Conservation (phyloP, 2,329 filamentous ascomycete genomes). For the Aquanectria penicillioides region DNA sequence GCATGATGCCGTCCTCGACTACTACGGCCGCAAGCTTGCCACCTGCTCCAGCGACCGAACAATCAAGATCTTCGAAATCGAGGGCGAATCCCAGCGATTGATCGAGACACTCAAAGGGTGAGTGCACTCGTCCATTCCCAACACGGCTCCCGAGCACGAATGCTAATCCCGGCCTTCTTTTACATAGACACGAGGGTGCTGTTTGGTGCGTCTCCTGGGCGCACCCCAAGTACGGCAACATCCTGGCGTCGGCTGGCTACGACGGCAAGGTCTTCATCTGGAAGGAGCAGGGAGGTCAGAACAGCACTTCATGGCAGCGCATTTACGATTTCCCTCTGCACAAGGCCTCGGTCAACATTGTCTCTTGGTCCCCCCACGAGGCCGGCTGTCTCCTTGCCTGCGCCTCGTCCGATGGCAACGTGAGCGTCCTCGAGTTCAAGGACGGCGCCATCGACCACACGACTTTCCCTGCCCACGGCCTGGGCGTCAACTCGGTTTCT, state of each 20-base stretch:
- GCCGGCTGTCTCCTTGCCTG: constrained; percentile 93
- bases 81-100: constrained; percentile 89
- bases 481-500: constrained; percentile 94
- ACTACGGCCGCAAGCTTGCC: constrained; percentile 94
- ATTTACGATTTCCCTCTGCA: constrained; percentile 94
- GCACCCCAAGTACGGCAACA: constrained; percentile 98
- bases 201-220: constrained; percentile 99
- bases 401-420: constrained; percentile 92
- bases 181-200: constrained; percentile 90
- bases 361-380: constrained; percentile 97
- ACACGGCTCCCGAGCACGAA: not conserved
- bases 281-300: constrained; percentile 78
- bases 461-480: constrained; percentile 90
- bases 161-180: constrained; percentile 27
- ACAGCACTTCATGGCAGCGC: constrained; percentile 74
- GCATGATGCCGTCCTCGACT: constrained; percentile 99
- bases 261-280: constrained; percentile 99
- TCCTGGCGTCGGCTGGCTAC: constrained; percentile 93
- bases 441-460: constrained; percentile 93
- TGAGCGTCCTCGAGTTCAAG: constrained; percentile 95
- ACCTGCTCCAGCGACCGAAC: constrained; percentile 98
- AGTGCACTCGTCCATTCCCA: constrained; percentile 35
- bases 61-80: constrained; percentile 99
- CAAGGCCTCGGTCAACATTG: constrained; percentile 96
- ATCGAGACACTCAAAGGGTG: constrained; percentile 96